Evolutionary conservation across 2,329 filamentous ascomycete genomes (phyloP), one percentile per base, ranked within the genome.

Genomic region (Colletotrichum graminicola): DNA sequence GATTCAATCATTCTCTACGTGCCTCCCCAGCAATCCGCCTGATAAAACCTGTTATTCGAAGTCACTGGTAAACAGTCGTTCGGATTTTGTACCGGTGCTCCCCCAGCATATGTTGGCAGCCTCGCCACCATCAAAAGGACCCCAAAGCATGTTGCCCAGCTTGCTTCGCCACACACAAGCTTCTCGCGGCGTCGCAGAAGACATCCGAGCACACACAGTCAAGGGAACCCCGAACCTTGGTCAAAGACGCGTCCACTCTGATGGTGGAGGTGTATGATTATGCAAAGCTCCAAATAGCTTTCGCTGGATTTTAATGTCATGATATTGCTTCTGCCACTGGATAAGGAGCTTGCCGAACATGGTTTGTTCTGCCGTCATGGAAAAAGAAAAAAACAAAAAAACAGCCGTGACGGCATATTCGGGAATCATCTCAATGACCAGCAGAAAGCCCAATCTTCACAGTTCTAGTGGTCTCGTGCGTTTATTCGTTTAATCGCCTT

Each of bases 41-140:
- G 75, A 78, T 10, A 76, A 78, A 10, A 61, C 75, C 11, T 78
- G 79, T 1, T 79, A 81, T 47, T 73, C 83, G 7, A 81, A 83
- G 49, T 61, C 80, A 5, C 77, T 79, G 2, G 80, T 76, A 1
- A 80, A 80, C 29, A 76, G 75, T 0, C 77, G 78, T 0, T 77
- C 77, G 0, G 77, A 76, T 65, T 80, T 80, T 47, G 78, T 76
- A 5, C 75, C 76, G 2, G 60, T 73, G 6, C 72, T 80, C 0
- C 79, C 78, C 71, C 75, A 5, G 76, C 76, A 0, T 80, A 78
- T 61, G 78, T 79, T 68, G 78, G 77, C 16, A 78, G 73, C 23
- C 49, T 76, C 3, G 67, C 79, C 16, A 73, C 80, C n/a, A 62
- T 78, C 51, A 80, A 75, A 59, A 77, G 76, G 21, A 73, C 75